phyloP scores from a whole-genome alignment of 495 filamentous ascomycete genomes.

The Penicillium macrosclerotiorum region DNA sequence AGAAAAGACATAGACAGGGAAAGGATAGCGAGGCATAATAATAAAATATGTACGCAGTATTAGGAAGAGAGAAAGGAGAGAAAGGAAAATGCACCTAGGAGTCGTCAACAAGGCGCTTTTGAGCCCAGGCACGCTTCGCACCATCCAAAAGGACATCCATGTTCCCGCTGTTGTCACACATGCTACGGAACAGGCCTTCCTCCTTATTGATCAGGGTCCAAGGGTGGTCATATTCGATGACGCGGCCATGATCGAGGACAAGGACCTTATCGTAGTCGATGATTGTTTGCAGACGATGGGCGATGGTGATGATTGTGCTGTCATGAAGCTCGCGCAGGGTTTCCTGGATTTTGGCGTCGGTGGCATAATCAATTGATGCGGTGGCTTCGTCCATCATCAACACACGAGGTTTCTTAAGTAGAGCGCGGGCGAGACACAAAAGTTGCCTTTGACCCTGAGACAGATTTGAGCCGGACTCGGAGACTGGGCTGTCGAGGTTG shows the following conservation, averaged over 20 bases:
- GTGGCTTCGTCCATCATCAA: conserved; percentile 99
- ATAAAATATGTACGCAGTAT: conserved; percentile 3
- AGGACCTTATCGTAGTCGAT: conserved; percentile 99
- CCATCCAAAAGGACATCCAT: conserved; percentile 66
- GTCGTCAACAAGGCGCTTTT: conserved; percentile 53
- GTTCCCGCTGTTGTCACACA: conserved; percentile 96
- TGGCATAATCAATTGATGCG: conserved; percentile 95
- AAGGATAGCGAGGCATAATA: not conserved
- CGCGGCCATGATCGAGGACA: conserved; percentile 83
- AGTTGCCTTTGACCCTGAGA: conserved; percentile 97
- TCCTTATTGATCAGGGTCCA: conserved; percentile 70
- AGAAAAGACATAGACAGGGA: not conserved
- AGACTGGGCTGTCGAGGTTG: conserved; percentile 77
- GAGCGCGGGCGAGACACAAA: conserved; percentile 87
- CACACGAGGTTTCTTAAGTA: conserved; percentile 88
- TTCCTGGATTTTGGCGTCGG: conserved; percentile 92
- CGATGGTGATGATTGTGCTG: conserved; percentile 95
- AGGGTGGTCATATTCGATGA: conserved; percentile 88
- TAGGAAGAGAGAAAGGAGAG: not conserved
- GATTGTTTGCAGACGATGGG: conserved; percentile 95
- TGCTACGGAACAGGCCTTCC: conserved; percentile 72
- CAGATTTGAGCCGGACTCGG: conserved; percentile 92
- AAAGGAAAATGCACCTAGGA: conserved; percentile 19
- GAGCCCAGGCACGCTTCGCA: conserved; percentile 70
- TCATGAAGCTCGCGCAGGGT: conserved; percentile 83